Conservation (phyloP, 2,329 filamentous ascomycete genomes). For the Ploettnerulaceae sp. region DNA sequence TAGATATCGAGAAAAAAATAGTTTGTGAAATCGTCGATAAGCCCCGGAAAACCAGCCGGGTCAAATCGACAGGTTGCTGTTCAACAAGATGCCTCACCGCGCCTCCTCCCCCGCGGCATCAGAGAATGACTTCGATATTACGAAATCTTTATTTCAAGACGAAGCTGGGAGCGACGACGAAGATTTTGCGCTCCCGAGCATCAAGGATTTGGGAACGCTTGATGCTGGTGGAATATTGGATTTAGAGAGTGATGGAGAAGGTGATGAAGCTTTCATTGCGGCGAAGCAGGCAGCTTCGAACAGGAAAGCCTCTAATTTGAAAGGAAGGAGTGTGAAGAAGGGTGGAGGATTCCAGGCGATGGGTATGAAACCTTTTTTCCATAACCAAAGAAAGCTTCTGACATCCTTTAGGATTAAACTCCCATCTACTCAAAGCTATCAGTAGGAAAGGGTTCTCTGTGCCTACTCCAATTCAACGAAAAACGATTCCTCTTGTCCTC, state of each 20-base stretch:
- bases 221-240: conserved; percentile 60
- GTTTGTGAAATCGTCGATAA: neutral
- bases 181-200: conserved; percentile 32
- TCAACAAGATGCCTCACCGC: conserved; percentile 59
- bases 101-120: conserved; percentile 77
- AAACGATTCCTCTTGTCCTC: conserved; percentile 87
- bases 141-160: conserved; percentile 66
- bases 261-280: conserved; percentile 87
- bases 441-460: conserved; percentile 91
- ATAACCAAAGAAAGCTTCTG: conserved; percentile 11
- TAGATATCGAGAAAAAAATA: neutral
- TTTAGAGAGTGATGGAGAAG: conserved; percentile 53
- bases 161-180: conserved; percentile 48
- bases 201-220: conserved; percentile 43
- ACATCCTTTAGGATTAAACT: conserved; percentile 59
- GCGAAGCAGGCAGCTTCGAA: conserved; percentile 82
- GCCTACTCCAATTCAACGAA: conserved; percentile 94
- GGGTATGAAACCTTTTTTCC: conserved; percentile 49
- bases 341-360: conserved; percentile 95
- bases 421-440: conserved; percentile 83
- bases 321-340: conserved; percentile 85
- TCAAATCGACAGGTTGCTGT: conserved; percentile 4
- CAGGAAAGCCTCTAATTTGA: conserved; percentile 74
- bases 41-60: neutral
- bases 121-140: conserved; percentile 89